Conservation (phyloP, 768 basidiomycete species). For the Phlebiopsis gigantea region DNA sequence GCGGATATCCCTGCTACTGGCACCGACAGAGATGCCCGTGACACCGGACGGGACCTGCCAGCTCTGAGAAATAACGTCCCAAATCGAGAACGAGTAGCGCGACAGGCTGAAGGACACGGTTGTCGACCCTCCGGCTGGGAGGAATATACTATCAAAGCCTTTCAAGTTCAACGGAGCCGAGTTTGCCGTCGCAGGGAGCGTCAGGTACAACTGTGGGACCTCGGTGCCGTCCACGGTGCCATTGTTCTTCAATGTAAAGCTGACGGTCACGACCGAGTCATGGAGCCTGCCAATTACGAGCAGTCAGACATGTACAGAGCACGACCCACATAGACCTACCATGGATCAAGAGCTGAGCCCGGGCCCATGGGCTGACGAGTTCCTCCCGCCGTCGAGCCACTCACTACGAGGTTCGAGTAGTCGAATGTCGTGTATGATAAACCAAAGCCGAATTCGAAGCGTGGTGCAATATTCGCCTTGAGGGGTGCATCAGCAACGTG, state of each 20-base stretch:
- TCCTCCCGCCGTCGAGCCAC: conserved; percentile 31
- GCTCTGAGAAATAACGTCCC: conserved; percentile 34
- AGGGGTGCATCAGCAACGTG: conserved; percentile 5
- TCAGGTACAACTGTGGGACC: conserved; percentile 53
- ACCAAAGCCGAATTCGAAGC: conserved; percentile 69
- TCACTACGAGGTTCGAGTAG: conserved; percentile 43
- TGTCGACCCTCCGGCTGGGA: conserved; percentile 22
- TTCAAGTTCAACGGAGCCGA: conserved; percentile 47
- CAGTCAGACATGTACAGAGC: not conserved
- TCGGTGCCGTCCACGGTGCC: conserved; percentile 39
- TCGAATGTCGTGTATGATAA: conserved; percentile 69
- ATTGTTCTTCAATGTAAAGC: conserved; percentile 48
- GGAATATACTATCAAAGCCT: conserved; percentile 47
- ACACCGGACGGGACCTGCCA: conserved; percentile 43
- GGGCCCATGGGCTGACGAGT: conserved; percentile 34
- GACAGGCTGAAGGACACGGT: conserved; percentile 26
- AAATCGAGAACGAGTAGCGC: conserved; percentile 31
- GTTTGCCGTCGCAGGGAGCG: conserved; percentile 41
- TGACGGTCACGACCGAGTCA: conserved; percentile 44
- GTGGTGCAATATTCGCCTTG: conserved; percentile 38
- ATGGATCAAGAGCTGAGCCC: conserved; percentile 48
- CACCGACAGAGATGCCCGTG: conserved; percentile 59
- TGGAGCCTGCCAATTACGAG: conserved; percentile 36
- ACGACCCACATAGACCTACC: conserved; percentile 24
- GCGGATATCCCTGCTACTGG: conserved; percentile 59